phyloP scores from a whole-genome alignment of 208 protist genomes.

The Crithidia acanthocephali region DNA sequence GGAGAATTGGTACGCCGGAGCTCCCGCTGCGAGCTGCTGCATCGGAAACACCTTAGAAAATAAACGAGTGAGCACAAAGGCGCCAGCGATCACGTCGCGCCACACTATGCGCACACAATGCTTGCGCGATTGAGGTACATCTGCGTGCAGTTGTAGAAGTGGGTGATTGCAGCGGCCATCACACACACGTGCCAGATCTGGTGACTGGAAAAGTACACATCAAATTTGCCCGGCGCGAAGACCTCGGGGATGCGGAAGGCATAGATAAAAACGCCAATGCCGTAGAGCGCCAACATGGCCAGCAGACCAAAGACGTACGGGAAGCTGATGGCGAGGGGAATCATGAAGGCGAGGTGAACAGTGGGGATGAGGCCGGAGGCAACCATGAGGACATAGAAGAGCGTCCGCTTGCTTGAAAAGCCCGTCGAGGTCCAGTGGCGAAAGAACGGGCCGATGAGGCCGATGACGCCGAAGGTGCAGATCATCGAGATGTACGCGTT shows the following conservation, averaged over 20 bases:
- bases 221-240: conserved; percentile 73
- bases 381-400: conserved; percentile 83
- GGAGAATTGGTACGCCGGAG: too few relatives aligned
- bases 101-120: conserved; percentile 34
- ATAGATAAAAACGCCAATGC: conserved; percentile 83
- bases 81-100: neutral
- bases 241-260: conserved; percentile 78
- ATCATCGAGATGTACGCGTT: conserved; percentile 81
- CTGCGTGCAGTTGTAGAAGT: conserved; percentile 70
- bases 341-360: conserved; percentile 60
- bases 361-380: conserved; percentile 71
- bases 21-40: too few relatives aligned
- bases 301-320: conserved; percentile 64
- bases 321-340: conserved; percentile 38
- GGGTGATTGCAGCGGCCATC: conserved; percentile 69
- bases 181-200: conserved; percentile 89
- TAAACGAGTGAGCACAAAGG: neutral
- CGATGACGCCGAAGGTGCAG: conserved; percentile 66
- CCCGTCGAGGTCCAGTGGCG: conserved; percentile 65
- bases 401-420: conserved; percentile 59
- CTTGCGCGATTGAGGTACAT: conserved; percentile 65
- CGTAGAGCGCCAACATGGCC: conserved; percentile 74
- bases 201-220: conserved; percentile 71
- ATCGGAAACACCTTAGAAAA: too few relatives aligned
- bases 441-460: conserved; percentile 79